Evolutionary conservation across 768 basidiomycete species (phyloP), one percentile per base, ranked within the genome.

Genomic region (Serendipita sp.): DNA sequence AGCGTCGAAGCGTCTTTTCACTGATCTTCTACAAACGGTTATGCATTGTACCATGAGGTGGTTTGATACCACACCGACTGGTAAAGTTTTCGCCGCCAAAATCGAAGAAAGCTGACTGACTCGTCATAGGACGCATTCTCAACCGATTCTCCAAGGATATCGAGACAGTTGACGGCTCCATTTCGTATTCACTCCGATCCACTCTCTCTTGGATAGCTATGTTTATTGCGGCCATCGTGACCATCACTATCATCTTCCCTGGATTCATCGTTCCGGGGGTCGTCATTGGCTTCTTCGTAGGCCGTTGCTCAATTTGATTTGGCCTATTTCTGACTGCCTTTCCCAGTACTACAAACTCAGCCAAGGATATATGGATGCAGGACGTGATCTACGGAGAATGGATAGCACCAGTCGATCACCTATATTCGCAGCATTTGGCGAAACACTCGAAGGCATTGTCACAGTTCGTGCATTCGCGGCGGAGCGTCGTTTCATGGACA

Each of bases 391-490:
- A n/a, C 81, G 91, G 65, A 81, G 93, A 23, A 90, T 96, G 85
- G 93, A 95, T 72, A 89, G 90, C 1, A 94, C 89, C 69, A 83
- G 86, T 0, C 80, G 90, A 10, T 89, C 87, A 0, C 88, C 91
- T 0, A 90, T 91, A 67, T 90, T 86, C 74, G 86, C 86, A 7
- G 86, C 85, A 64, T 92, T 91, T 68, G 52, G 66, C 34, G 69
- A 70, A 30, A 76, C 75, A 3, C 71, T 77, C 10, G 75, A 66
- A 44, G 77, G 77, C 11, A 89, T 94, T 51, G 88, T 92, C n/a
- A 92, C 91, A 3, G 88, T 95, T 46, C 82, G 93, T 65, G 93
- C 93, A 0, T 97, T 95, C 75, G 85, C 88, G 0, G 86, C 84
- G 0, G 91, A 95, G 71, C 75, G 76, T 45, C 76, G 82, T 3